Base-by-base conservation (phyloP, 345 rosid species). In the Kandelia obovata region DNA sequence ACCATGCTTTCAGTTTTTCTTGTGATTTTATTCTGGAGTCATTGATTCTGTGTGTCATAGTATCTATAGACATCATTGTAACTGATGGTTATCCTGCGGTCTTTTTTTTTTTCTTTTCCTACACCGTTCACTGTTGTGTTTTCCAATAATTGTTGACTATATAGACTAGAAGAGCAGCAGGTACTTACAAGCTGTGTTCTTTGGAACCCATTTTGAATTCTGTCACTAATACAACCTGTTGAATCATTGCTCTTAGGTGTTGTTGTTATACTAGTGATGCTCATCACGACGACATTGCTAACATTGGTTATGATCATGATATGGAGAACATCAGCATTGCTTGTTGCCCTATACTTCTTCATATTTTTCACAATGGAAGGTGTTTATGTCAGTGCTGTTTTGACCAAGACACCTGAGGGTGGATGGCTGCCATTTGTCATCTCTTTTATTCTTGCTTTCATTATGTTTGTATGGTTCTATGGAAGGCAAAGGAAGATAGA, bases 381-480 rank as follows among this genome's bases (percentile, higher is more conserved):
- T 28, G 86, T 90, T 21, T 93, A 93, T 73, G 87, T 85, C 68
- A 89, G 91, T 5, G 94, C 97, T 1, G 88, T 91, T 74, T 79
- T 81, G 71, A 85, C 87, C 28, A 93, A 93, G 74, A 69, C 88
- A 59, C 86, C 84, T 1, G 89, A 87, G 71, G 94, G 97, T 10
- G 97, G 98, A 63, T 93, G 98, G 97, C 86, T 93, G 39, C 98
- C 97, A 6, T 90, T 93, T 28, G 96, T 88, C 21, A 88, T 93
- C 23, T 90, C 97, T 37, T 67, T 89, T 51, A 73, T 89, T 58
- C 92, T 93, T 37, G 88, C 92, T 17, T 77, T 90, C 69, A 82
- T 89, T 25, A 90, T 93, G 98, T 93, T 86, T 46, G 92, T 87
- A 61, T 93, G 97, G 97, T 90, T 88, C 64, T 86, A 89, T 10